Conservation (phyloP, 306 rosid genomes). For the Lithocarpus polystachyus region DNA sequence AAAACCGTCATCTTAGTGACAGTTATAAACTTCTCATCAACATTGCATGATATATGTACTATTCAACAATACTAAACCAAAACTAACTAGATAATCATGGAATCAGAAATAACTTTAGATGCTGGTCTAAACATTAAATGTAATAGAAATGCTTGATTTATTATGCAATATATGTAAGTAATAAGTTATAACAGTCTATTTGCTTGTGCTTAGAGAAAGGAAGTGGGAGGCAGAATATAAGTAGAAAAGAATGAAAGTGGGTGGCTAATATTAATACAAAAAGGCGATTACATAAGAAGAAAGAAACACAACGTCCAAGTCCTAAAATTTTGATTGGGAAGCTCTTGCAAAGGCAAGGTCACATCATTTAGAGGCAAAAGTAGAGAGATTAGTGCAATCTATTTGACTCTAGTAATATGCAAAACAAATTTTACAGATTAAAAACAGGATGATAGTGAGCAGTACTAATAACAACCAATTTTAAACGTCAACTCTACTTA, state of each 20-base stretch:
- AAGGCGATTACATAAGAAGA: neutral
- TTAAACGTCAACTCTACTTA: neutral
- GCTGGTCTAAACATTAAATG: neutral
- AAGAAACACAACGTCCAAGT: neutral
- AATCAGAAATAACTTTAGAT: neutral
- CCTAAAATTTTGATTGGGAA: neutral
- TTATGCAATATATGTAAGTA: neutral
- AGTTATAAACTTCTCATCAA: neutral
- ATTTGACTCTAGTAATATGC: neutral
- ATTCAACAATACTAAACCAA: neutral
- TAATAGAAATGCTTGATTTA: neutral
- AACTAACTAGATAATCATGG: neutral
- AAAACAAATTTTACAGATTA: neutral
- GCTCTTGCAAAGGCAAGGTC: neutral
- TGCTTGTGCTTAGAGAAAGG: neutral
- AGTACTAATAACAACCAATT: neutral
- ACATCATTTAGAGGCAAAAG: neutral
- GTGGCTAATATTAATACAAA: neutral
- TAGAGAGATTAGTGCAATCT: neutral
- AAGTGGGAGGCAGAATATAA: neutral
- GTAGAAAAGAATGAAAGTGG: neutral
- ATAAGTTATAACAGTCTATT: neutral
- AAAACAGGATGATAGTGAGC: neutral
- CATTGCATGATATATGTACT: neutral
- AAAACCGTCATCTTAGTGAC: neutral